Evolutionary conservation across 805 yeast genomes (phyloP).

Genomic region (Yarrowia divulgata): DNA sequence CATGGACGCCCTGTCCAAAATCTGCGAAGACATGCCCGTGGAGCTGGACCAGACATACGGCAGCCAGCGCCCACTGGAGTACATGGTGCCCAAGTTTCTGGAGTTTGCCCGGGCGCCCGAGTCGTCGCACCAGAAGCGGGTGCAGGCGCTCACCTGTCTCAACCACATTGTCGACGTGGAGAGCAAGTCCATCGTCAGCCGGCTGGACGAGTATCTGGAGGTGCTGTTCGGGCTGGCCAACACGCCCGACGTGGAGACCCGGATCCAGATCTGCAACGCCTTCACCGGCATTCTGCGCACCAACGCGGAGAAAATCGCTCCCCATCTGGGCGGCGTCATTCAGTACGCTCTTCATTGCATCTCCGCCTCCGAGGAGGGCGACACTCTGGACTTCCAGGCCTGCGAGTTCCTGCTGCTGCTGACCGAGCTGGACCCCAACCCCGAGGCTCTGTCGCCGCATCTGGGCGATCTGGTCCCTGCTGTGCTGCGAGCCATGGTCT

Average conservation of each 20-base stretch:
- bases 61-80: conserved; percentile 71
- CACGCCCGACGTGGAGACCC: conserved; percentile 64
- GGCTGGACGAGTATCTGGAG: conserved; percentile 69
- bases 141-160: conserved; percentile 72
- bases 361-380: conserved; percentile 60
- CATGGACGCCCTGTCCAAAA: conserved; percentile 79
- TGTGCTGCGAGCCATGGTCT: conserved; percentile 81
- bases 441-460: conserved; percentile 50
- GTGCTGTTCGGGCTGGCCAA: conserved; percentile 74
- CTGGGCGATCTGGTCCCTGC: conserved; percentile 75
- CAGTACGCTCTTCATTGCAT: conserved; percentile 83
- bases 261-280: conserved; percentile 78
- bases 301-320: conserved; percentile 78
- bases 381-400: conserved; percentile 80
- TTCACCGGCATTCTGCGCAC: conserved; percentile 74
- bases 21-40: conserved; percentile 85
- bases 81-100: conserved; percentile 70
- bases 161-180: conserved; percentile 76
- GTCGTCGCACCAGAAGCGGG: conserved; percentile 58
- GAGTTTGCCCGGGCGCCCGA: conserved; percentile 54
- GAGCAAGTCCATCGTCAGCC: conserved; percentile 67
- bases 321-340: conserved; percentile 86
- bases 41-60: conserved; percentile 69
- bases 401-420: conserved; percentile 87
- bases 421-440: conserved; percentile 69